These are phyloP conservation scores for Allium cepa DNA, from an alignment of 106 monocot genomes.

Conservation along the genomic window DNA sequence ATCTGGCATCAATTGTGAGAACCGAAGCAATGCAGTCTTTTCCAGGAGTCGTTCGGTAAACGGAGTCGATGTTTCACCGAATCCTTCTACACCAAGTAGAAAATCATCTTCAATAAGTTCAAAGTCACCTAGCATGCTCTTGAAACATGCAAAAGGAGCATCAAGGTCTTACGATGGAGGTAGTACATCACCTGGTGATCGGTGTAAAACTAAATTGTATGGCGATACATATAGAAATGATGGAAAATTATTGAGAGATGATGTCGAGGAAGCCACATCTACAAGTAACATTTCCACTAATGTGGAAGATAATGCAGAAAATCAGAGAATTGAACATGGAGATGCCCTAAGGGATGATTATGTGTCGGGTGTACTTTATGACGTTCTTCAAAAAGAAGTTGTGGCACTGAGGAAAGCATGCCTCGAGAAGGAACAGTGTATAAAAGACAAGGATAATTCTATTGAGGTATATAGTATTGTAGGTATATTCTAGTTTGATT, in stretches of 20 bases:
- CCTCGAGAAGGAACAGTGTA: constrained; percentile 56
- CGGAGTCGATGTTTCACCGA: constrained; percentile 35
- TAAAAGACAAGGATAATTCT: constrained; percentile 74
- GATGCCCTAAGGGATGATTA: constrained; percentile 34
- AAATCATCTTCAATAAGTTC: constrained; percentile 25
- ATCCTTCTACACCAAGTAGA: constrained; percentile 14
- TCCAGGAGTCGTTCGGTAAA: constrained; percentile 33
- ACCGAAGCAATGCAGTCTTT: constrained; percentile 19
- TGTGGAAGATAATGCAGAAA: constrained; percentile 12
- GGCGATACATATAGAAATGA: constrained; percentile 20
- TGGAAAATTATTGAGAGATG: constrained; percentile 17
- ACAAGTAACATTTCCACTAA: constrained; percentile 8
- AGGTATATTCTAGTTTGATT: no score
- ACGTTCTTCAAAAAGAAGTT: constrained; percentile 77
- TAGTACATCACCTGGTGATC: constrained; percentile 19
- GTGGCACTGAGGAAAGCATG: constrained; percentile 63
- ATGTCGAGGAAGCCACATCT: constrained; percentile 10
- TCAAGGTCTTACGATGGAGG: constrained; percentile 77
- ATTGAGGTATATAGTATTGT: constrained; percentile 37
- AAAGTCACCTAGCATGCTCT: constrained; percentile 21
- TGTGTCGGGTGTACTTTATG: constrained; percentile 69
- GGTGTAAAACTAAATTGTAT: constrained; percentile 24
- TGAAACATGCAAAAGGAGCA: constrained; percentile 50
- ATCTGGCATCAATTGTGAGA: constrained; percentile 18
- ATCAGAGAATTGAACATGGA: constrained; percentile 6